These are phyloP conservation scores for Aspergillus niger DNA, from an alignment of 2,329 filamentous ascomycete genomes.

Conservation along the genomic window DNA sequence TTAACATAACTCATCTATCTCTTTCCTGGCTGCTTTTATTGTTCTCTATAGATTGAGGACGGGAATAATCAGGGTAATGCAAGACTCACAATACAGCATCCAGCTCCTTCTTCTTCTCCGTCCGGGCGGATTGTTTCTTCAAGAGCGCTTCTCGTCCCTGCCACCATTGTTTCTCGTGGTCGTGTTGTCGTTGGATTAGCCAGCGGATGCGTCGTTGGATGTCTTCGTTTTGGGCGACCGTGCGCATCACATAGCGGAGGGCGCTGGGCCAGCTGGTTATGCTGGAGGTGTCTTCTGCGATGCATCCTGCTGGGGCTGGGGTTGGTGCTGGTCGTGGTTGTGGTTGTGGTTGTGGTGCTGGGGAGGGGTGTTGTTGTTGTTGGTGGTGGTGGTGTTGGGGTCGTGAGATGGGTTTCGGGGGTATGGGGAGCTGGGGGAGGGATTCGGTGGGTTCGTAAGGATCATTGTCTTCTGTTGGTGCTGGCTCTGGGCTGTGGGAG, in stretches of 20 bases:
- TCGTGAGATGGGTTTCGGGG: not conserved
- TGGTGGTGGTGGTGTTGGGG: not conserved
- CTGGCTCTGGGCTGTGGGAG: not conserved
- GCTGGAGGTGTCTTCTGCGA: conserved; percentile 43
- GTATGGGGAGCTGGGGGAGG: not conserved
- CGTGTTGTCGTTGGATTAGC: conserved; percentile 65
- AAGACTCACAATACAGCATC: conserved; percentile 56
- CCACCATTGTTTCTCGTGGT: conserved; percentile 65
- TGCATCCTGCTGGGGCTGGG: conserved; percentile 9
- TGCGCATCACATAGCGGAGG: conserved; percentile 54
- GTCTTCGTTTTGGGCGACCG: conserved; percentile 49
- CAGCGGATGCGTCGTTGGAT: conserved; percentile 51
- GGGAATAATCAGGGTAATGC: not conserved
- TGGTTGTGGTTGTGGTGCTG: conserved; percentile 13
- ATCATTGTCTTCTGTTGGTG: not conserved
- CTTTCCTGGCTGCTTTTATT: too few relatives aligned
- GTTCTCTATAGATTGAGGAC: not conserved
- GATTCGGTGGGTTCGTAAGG: conserved; percentile 5
- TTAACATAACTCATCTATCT: too few relatives aligned
- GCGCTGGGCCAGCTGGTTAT: conserved; percentile 57
- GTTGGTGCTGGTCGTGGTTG: not conserved
- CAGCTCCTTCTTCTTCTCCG: conserved; percentile 56
- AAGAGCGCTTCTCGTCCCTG: conserved; percentile 54
- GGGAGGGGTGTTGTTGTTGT: not conserved
- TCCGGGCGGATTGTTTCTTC: conserved; percentile 53